Evolutionary conservation across 1,139 yeast species (phyloP).

Genomic region (Yamadazyma epiphylla): DNA sequence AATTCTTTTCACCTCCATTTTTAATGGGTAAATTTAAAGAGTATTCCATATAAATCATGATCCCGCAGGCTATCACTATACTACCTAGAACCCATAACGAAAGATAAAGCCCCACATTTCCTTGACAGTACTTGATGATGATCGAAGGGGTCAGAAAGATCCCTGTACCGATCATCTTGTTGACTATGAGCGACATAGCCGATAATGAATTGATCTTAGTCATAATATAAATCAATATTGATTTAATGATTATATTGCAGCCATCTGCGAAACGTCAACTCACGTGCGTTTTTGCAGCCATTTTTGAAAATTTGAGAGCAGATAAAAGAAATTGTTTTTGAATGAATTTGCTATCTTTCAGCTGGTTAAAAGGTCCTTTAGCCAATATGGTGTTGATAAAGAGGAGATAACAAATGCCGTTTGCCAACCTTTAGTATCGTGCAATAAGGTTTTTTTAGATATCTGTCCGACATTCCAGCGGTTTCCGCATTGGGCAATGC

Average conservation of each 20-base stretch:
- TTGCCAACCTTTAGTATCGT: no score
- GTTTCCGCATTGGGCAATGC: no score
- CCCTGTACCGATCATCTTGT: conserved; percentile 52
- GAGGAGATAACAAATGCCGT: no score
- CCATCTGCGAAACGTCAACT: not conserved
- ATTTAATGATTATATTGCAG: no score
- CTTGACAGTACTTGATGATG: conserved; percentile 40
- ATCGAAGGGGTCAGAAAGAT: conserved; percentile 49
- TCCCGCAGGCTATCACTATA: conserved; percentile 42
- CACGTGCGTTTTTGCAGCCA: not conserved
- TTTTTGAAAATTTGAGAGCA: not conserved
- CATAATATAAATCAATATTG: not conserved
- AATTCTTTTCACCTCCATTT: conserved; percentile 51
- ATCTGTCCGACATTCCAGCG: no score
- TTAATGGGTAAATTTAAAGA: conserved; percentile 44
- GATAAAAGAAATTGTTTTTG: no score
- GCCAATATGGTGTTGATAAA: no score
- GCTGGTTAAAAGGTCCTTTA: no score
- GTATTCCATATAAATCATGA: conserved; percentile 43
- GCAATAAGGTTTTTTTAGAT: no score
- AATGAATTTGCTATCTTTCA: no score
- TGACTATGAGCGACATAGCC: conserved; percentile 37
- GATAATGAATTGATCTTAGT: conserved; percentile 4
- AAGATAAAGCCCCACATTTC: conserved; percentile 39
- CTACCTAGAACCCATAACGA: conserved; percentile 44